These are phyloP conservation scores for Trametes pubescens DNA, from an alignment of 1,284 basidiomycete species.

Conservation along the genomic window DNA sequence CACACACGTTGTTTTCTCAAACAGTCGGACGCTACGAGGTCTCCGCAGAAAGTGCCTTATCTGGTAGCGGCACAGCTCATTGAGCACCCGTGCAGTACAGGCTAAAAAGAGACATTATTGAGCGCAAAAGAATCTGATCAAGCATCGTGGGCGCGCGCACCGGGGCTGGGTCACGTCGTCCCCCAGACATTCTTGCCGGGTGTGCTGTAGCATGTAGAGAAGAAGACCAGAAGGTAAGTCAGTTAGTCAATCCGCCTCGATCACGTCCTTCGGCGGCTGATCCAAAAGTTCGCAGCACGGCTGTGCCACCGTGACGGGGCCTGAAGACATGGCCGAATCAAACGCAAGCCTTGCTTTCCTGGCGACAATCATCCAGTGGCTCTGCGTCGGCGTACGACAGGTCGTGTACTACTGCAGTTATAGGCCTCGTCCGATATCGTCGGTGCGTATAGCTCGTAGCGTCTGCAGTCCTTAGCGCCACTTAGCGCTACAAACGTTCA, in stretches of 20 bases:
- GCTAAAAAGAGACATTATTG: not conserved
- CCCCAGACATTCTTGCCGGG: not conserved
- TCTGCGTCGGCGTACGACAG: not conserved
- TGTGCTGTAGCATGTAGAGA: not conserved
- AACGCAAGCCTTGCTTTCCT: not conserved
- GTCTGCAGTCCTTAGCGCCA: not conserved
- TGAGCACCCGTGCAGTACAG: not conserved
- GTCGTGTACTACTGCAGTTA: not conserved
- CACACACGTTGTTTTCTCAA: constrained; percentile 3
- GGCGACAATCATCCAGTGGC: constrained; percentile 8
- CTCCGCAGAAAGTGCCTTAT: not conserved
- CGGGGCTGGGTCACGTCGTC: not conserved
- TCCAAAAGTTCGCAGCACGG: constrained; percentile 10
- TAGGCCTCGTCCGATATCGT: not conserved
- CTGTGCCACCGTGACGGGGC: constrained; percentile 1
- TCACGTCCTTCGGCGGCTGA: constrained; percentile 3
- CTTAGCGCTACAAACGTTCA: not conserved
- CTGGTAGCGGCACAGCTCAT: constrained; percentile 1
- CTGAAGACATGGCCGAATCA: not conserved
- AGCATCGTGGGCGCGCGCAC: not conserved
- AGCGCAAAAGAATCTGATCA: not conserved
- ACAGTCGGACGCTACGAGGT: not conserved
- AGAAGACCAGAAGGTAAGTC: not conserved
- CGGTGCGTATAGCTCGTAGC: not conserved
- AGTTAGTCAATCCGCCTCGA: not conserved